Evolutionary conservation across 805 yeast genomes (phyloP).

Genomic region (Candida krabiensis): DNA sequence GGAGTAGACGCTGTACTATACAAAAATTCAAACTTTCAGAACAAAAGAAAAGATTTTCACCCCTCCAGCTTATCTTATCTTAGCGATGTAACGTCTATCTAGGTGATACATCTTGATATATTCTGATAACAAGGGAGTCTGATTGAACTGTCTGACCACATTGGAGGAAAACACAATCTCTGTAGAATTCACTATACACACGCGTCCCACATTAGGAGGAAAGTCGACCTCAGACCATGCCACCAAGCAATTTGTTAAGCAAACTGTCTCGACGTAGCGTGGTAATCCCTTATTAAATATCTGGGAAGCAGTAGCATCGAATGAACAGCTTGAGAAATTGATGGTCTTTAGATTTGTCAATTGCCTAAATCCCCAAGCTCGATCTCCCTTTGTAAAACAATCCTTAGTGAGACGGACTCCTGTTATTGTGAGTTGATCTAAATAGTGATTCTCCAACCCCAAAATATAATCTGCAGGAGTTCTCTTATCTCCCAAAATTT

Average conservation of each 20-base stretch:
- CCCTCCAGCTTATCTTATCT: too few relatives aligned
- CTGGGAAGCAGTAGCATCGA: slow-evolving; percentile 7
- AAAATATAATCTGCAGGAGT: slow-evolving; percentile 12
- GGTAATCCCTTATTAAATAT: slow-evolving; percentile 13
- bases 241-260: slow-evolving; percentile 13
- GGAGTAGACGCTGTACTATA: too few relatives aligned
- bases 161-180: slow-evolving; percentile 4
- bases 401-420: slow-evolving; percentile 10
- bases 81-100: slow-evolving; percentile 11
- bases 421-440: slow-evolving; percentile 10
- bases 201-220: slow-evolving; percentile 10
- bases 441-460: slow-evolving; percentile 8
- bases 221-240: slow-evolving; percentile 11
- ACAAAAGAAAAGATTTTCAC: slow-evolving; percentile 1
- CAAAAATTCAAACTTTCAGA: too few relatives aligned
- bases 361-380: slow-evolving; percentile 5
- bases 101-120: slow-evolving; percentile 18
- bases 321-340: slow-evolving; percentile 17
- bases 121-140: slow-evolving; percentile 18
- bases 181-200: slow-evolving; percentile 14
- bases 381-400: not conserved
- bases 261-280: slow-evolving; percentile 11
- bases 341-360: slow-evolving; percentile 10
- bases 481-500: slow-evolving; percentile 14
- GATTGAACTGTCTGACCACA: slow-evolving; percentile 4